Evolutionary conservation across 805 yeast species (phyloP).

Genomic region (Tetrapisispora phaffii): DNA sequence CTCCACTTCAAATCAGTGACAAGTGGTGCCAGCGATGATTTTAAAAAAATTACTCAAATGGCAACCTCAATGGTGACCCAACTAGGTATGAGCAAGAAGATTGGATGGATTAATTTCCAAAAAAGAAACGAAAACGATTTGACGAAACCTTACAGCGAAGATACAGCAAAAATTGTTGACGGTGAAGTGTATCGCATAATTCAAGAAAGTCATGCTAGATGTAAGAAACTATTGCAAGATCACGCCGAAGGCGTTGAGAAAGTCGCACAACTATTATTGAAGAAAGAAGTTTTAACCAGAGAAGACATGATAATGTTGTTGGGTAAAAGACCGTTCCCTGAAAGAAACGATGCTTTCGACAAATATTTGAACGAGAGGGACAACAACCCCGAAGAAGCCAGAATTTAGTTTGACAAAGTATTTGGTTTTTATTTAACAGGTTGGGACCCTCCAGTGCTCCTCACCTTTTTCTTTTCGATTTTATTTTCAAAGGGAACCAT

Average conservation of each 20-base stretch:
- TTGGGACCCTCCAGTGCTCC: too few species aligned
- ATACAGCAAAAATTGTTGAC: conserved; percentile 73
- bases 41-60: conserved; percentile 80
- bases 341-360: conserved; percentile 75
- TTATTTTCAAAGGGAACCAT: too few species aligned
- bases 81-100: conserved; percentile 76
- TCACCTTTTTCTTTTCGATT: too few species aligned
- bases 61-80: conserved; percentile 84
- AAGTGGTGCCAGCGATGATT: conserved; percentile 87
- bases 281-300: conserved; percentile 85
- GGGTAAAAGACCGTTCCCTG: conserved; percentile 89
- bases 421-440: too few species aligned
- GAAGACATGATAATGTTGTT: conserved; percentile 84
- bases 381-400: not conserved
- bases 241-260: conserved; percentile 64
- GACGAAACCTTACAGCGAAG: conserved; percentile 84
- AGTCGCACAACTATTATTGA: conserved; percentile 78
- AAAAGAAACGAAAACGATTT: conserved; percentile 45
- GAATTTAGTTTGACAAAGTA: too few species aligned
- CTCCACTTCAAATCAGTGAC: conserved; percentile 79
- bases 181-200: conserved; percentile 73
- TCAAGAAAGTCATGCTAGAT: conserved; percentile 59
- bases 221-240: conserved; percentile 55
- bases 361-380: conserved; percentile 26
- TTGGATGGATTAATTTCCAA: conserved; percentile 46